A percentile compares a stretch with the other conserved stretches of the same genome.
These are phyloP conservation scores for Pleurotus cornucopiae DNA, from an alignment of 768 basidiomycete genomes.

Conservation along the genomic window DNA sequence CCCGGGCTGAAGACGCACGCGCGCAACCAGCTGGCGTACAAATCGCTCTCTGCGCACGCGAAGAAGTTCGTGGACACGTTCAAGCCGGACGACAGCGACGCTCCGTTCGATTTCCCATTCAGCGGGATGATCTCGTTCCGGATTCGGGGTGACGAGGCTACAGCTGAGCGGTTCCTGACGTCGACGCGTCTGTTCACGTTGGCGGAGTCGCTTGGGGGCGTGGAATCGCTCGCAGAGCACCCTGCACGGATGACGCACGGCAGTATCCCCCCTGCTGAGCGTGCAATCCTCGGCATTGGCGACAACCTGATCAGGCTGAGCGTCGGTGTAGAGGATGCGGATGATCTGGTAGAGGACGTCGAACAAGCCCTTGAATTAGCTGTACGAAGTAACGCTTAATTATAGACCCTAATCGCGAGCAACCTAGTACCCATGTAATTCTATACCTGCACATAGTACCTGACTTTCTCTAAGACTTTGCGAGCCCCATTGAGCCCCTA, in stretches of 20 bases:
- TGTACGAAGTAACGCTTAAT: neutral
- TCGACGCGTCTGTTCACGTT: constrained; percentile 67
- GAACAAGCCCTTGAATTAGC: constrained; percentile 56
- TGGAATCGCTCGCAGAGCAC: constrained; percentile 86
- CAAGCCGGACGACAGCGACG: constrained; percentile 20
- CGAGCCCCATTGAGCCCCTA: no score
- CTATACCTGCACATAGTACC: no score
- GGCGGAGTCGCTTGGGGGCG: constrained; percentile 88
- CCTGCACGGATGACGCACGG: constrained; percentile 90
- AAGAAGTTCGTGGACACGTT: constrained; percentile 49
- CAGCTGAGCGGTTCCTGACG: constrained; percentile 67
- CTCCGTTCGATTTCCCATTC: constrained; percentile 66
- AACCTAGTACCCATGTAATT: no score
- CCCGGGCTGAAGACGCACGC: constrained; percentile 73
- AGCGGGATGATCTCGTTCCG: constrained; percentile 88
- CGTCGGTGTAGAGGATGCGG: constrained; percentile 85
- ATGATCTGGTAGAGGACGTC: constrained; percentile 76
- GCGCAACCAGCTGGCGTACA: constrained; percentile 60
- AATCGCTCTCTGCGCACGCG: constrained; percentile 66
- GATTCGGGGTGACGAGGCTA: constrained; percentile 51
- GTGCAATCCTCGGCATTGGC: constrained; percentile 70
- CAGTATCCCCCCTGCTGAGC: constrained; percentile 63
- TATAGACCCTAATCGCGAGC: no score
- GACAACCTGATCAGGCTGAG: constrained; percentile 75
- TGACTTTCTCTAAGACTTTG: no score